These are phyloP conservation scores for Gaultheria prostrata DNA, from an alignment of 148 eudicot genomes.

Conservation along the genomic window DNA sequence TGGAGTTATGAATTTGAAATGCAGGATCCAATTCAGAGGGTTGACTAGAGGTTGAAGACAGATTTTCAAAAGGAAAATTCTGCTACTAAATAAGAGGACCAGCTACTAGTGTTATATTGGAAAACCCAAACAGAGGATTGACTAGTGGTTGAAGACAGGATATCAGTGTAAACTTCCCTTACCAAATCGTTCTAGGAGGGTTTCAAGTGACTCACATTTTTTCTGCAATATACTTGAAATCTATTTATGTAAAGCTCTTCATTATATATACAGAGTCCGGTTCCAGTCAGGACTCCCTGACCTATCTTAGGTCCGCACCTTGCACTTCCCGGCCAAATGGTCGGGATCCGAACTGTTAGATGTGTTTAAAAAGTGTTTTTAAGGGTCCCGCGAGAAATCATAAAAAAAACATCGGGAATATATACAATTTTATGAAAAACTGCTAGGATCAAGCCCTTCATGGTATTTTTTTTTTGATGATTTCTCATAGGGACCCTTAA, in stretches of 20 bases:
- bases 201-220: not conserved
- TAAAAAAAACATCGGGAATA: no score
- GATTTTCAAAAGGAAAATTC: not conserved
- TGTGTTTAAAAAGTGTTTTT: no score
- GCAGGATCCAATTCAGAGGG: not conserved
- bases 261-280: no score
- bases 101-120: not conserved
- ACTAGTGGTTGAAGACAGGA: not conserved
- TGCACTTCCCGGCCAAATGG: no score
- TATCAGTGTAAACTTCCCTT: not conserved
- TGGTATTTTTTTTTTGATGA: no score
- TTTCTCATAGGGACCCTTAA: no score
- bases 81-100: not conserved
- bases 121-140: not conserved
- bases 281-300: no score
- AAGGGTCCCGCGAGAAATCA: no score
- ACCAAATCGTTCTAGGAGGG: not conserved
- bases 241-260: not conserved
- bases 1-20: not conserved
- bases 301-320: no score
- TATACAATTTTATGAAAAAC: no score
- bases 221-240: not conserved
- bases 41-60: constrained; percentile 1
- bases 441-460: no score
- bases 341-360: no score